These are phyloP conservation scores for Seiridium unicorne DNA, from an alignment of 2,329 filamentous ascomycete species.

Conservation along the genomic window DNA sequence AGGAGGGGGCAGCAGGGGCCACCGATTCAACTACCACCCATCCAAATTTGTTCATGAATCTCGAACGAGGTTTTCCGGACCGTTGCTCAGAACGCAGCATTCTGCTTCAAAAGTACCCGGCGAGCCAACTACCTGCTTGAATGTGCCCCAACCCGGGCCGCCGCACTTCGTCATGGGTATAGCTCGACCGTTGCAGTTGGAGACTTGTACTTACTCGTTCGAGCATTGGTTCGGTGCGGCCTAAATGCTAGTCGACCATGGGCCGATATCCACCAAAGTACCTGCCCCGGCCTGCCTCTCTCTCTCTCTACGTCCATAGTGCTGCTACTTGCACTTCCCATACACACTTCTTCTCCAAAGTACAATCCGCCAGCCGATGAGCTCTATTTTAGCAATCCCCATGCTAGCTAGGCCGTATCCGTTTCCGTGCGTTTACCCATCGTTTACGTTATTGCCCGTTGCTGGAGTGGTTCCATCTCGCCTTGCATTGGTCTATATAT, in stretches of 20 bases:
- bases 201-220: conserved; percentile 1
- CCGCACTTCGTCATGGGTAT: conserved; percentile 4
- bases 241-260: conserved; percentile 2
- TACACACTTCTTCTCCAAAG: conserved; percentile 1
- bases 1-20: conserved; percentile 1
- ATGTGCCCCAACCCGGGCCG: background rate
- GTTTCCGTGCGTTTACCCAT: conserved; percentile 21
- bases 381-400: conserved; percentile 2
- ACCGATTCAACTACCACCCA: conserved; percentile 9
- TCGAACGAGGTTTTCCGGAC: conserved; percentile 4
- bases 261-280: conserved; percentile 8
- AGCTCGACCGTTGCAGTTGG: background rate
- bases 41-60: conserved; percentile 8
- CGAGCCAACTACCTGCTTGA: background rate
- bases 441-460: conserved; percentile 21
- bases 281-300: background rate
- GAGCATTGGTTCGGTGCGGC: background rate
- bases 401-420: conserved; percentile 23
- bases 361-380: conserved; percentile 3
- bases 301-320: background rate
- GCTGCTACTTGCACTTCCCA: background rate
- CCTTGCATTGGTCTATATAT: conserved; percentile 42
- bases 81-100: conserved; percentile 1
- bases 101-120: background rate
- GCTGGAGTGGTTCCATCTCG: conserved; percentile 21